Conservation (phyloP, 2,329 filamentous ascomycete genomes). For the Fusarium sp. region DNA sequence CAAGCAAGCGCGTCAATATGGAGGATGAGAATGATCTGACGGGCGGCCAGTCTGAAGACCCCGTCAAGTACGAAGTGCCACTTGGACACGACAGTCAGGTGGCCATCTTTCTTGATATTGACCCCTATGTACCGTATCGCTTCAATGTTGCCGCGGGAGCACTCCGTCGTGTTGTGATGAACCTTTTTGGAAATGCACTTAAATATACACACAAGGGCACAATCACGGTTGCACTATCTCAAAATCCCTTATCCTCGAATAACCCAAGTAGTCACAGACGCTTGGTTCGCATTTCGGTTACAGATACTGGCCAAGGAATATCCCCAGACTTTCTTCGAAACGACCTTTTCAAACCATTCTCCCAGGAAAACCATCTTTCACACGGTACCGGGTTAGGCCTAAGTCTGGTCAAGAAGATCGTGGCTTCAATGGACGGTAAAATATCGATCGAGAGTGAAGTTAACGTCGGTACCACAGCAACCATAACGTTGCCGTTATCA, state of each 20-base stretch:
- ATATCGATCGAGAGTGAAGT: conserved; percentile 64
- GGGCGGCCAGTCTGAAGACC: background rate
- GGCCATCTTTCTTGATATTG: conserved; percentile 51
- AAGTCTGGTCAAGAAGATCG: conserved; percentile 70
- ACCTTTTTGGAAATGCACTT: conserved; percentile 70
- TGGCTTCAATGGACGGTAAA: conserved; percentile 67
- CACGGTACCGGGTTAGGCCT: conserved; percentile 73
- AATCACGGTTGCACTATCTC: conserved; percentile 46
- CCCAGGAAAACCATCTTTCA: conserved; percentile 69
- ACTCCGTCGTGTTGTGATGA: conserved; percentile 66
- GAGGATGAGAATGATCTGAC: background rate
- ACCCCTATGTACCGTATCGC: conserved; percentile 58
- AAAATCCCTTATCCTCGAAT: conserved; percentile 13
- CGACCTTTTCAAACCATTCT: conserved; percentile 71
- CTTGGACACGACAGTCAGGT: conserved; percentile 33
- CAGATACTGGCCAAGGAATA: conserved; percentile 74
- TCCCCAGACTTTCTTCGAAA: conserved; percentile 70
- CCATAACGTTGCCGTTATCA: conserved; percentile 47
- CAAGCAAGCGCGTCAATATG: background rate
- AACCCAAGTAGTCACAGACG: background rate
- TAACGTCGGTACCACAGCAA: conserved; percentile 51
- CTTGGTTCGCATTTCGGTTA: conserved; percentile 57
- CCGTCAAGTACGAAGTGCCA: conserved; percentile 5
- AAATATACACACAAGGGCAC: conserved; percentile 63
- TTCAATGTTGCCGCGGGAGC: conserved; percentile 66